Conservation (phyloP, 2,329 filamentous ascomycete species). For the Colletotrichum sp. region DNA sequence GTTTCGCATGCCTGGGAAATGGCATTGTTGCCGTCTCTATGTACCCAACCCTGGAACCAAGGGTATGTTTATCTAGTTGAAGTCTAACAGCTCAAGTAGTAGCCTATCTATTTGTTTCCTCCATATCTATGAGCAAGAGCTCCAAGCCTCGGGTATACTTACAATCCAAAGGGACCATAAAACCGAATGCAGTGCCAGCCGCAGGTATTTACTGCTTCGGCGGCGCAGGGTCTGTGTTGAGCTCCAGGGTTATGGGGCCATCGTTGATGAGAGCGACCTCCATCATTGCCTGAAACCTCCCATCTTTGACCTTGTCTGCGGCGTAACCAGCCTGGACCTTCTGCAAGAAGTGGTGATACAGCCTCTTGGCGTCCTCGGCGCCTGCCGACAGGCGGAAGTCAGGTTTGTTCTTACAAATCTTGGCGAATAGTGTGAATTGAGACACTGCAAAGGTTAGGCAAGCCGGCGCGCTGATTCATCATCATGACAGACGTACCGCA, state of each 20-base stretch:
- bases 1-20: neutral
- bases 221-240: neutral
- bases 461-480: neutral
- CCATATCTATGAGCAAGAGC: neutral
- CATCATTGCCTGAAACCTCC: conserved; percentile 99
- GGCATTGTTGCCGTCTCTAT: neutral
- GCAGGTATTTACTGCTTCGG: neutral
- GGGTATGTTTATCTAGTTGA: neutral
- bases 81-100: neutral
- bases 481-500: conserved; percentile 69
- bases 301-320: conserved; percentile 83
- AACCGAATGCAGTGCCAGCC: neutral
- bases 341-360: conserved; percentile 85
- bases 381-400: conserved; percentile 90
- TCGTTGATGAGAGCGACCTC: conserved; percentile 93
- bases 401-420: conserved; percentile 94
- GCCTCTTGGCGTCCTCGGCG: conserved; percentile 75
- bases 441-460: conserved; percentile 67
- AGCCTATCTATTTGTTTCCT: neutral
- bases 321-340: conserved; percentile 77
- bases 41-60: neutral
- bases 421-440: conserved; percentile 92
- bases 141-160: neutral
- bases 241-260: conserved; percentile 48
- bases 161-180: neutral